Conservation (phyloP, 257 asterid genomes). For the Oldenlandia corymbosa region DNA sequence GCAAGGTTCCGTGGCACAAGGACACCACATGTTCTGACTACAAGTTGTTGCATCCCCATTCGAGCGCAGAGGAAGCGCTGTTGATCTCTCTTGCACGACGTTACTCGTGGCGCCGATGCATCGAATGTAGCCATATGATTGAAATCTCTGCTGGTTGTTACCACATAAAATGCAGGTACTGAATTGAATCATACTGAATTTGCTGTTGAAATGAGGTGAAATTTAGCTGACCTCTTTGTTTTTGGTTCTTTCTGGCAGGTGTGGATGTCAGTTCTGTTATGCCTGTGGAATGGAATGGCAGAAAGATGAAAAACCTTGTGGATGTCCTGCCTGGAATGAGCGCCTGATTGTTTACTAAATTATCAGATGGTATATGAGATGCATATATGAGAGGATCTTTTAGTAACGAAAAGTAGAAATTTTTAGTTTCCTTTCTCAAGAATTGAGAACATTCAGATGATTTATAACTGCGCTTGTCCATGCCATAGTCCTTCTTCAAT, state of each 20-base stretch:
- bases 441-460: too few relatives aligned
- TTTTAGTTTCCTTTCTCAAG: too few relatives aligned
- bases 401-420: too few relatives aligned
- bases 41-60: constrained; percentile 9
- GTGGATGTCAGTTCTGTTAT: constrained; percentile 12
- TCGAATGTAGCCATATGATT: constrained; percentile 27
- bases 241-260: constrained; percentile 12
- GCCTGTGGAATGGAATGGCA: constrained; percentile 6
- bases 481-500: too few relatives aligned
- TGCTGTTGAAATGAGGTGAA: background rate
- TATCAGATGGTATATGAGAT: too few relatives aligned
- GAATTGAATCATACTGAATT: too few relatives aligned
- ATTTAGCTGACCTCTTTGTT: background rate
- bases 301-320: constrained; percentile 2
- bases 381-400: too few relatives aligned
- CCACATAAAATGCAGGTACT: constrained; percentile 14
- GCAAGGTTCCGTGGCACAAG: constrained; percentile 31
- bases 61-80: constrained; percentile 15
- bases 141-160: constrained; percentile 24
- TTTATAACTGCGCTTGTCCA: too few relatives aligned
- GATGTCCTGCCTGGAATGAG: constrained; percentile 11
- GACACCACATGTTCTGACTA: constrained; percentile 20
- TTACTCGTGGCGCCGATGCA: constrained; percentile 22
- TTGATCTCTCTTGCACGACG: constrained; percentile 17
- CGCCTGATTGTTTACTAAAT: background rate